Base-by-base conservation (phyloP, 805 yeast genomes). In the Naumovozyma dairenensis region DNA sequence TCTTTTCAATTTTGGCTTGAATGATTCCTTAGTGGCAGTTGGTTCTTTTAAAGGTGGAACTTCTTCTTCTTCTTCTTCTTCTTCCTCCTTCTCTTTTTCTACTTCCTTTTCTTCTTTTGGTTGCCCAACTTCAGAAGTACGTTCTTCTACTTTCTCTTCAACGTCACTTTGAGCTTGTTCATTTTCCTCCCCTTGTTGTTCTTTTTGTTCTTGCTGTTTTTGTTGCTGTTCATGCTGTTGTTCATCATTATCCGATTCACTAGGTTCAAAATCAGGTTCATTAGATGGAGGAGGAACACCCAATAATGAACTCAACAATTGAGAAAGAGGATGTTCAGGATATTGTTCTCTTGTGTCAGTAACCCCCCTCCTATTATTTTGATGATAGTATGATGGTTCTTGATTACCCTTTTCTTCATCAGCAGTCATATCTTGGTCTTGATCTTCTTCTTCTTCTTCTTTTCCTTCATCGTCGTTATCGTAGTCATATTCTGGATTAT, bases 381-480 rank as follows among this genome's bases (percentile, higher is more conserved):
- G 18, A 27, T 49, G 54, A 25, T 49, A 48, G 24, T 49, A 48
- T 4, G 51, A 45, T 6, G 53, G 53, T n/a, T 38, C 53, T 4
- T 31, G 45, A 9, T 33, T 47, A 14, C 13, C 21, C 12, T 21
- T 21, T 6, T 16, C 14, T 21, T 27, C 32, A 7, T 24, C 26
- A 7, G 36, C 40, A 4, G 33, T 20, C 6, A 31, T 25, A 32
- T 29, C 26, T 12, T 20, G 32, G 14, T 26, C 13, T 6, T 40
- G 46, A 5, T 28, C 42, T 12, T 41, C 46, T 1, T 25, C 46
- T 3, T 30, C 44, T 6, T 29, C 48, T 10, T 32, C 49, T 2
- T 41, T 54, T 2, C 64, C 70, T 3, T 59, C 65, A 6, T 42
- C 57, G 1, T 41, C 53, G 2, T 54, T 57, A 1, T 45, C 48